Conservation (phyloP, 1,284 basidiomycete genomes). For the Cutaneotrichosporon arboriforme region DNA sequence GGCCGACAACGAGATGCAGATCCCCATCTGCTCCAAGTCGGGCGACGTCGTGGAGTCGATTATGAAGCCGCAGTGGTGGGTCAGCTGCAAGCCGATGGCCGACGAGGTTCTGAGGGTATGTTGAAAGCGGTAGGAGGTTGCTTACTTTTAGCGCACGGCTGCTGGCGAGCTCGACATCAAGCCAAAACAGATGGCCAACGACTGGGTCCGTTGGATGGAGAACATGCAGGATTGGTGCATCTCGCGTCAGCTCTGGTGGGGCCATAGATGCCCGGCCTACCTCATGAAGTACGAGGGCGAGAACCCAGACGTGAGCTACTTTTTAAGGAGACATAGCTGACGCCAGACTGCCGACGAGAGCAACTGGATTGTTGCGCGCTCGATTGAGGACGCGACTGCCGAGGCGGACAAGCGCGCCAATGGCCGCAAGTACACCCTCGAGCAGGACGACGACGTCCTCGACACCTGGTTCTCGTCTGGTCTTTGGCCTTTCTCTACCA, state of each 20-base stretch:
- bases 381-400: conserved; percentile 69
- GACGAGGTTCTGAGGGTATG: conserved; percentile 73
- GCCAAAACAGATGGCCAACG: conserved; percentile 80
- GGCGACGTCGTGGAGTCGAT: conserved; percentile 95
- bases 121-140: conserved; percentile 6
- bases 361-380: conserved; percentile 88
- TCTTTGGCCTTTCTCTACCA: conserved; percentile 95
- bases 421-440: conserved; percentile 67
- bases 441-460: conserved; percentile 95
- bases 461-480: conserved; percentile 99
- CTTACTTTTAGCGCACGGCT: conserved; percentile 62
- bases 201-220: conserved; percentile 97
- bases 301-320: conserved; percentile 58
- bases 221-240: conserved; percentile 99
- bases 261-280: conserved; percentile 93
- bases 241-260: conserved; percentile 99
- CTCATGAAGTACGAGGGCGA: conserved; percentile 80
- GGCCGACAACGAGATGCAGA: conserved; percentile 93
- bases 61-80: conserved; percentile 99
- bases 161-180: conserved; percentile 78
- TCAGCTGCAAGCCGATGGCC: conserved; percentile 86
- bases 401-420: conserved; percentile 70
- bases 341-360: conserved; percentile 61
- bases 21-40: conserved; percentile 86
- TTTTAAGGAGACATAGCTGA: conserved; percentile 33